Evolutionary conservation across 2,329 filamentous ascomycete species (phyloP).

Genomic region (Pseudogymnoascus sp.): DNA sequence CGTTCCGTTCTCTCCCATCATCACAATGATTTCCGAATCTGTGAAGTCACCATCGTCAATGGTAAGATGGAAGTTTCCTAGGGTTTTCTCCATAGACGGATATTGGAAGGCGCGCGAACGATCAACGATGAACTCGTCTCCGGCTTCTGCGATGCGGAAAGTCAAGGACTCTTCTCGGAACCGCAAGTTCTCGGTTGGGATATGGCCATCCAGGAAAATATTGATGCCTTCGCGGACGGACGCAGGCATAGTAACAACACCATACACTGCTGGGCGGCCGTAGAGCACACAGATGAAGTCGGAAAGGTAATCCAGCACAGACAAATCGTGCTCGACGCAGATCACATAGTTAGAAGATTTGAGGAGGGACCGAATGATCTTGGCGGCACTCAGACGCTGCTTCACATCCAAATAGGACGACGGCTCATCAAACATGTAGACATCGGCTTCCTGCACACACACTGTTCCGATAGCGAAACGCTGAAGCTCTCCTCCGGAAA

Average conservation of each 20-base stretch:
- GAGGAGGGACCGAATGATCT: conserved; percentile 84
- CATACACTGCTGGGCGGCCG: conserved; percentile 88
- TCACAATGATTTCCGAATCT: conserved; percentile 96
- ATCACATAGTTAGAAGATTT: conserved; percentile 91
- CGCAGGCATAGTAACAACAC: conserved; percentile 90
- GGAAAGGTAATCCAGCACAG: conserved; percentile 94
- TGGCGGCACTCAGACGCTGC: conserved; percentile 87
- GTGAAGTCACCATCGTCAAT: conserved; percentile 84
- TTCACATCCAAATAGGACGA: conserved; percentile 99
- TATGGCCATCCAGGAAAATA: conserved; percentile 96
- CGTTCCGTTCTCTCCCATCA: conserved; percentile 99
- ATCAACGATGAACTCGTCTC: conserved; percentile 80
- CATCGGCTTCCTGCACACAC: conserved; percentile 90
- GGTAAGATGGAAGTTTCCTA: conserved; percentile 76
- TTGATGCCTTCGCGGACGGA: conserved; percentile 99
- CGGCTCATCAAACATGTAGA: conserved; percentile 99
- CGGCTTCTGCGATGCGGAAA: conserved; percentile 84
- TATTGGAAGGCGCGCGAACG: conserved; percentile 79
- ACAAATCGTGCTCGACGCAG: conserved; percentile 98
- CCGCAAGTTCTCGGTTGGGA: conserved; percentile 94
- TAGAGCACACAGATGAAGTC: conserved; percentile 98
- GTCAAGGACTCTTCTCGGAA: conserved; percentile 96
- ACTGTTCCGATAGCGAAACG: conserved; percentile 95
- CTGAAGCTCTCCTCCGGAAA: conserved; percentile 96
- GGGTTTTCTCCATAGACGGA: conserved; percentile 83